These are phyloP conservation scores for Gaillardinia entomophila DNA, from an alignment of 805 yeast species.

Conservation along the genomic window DNA sequence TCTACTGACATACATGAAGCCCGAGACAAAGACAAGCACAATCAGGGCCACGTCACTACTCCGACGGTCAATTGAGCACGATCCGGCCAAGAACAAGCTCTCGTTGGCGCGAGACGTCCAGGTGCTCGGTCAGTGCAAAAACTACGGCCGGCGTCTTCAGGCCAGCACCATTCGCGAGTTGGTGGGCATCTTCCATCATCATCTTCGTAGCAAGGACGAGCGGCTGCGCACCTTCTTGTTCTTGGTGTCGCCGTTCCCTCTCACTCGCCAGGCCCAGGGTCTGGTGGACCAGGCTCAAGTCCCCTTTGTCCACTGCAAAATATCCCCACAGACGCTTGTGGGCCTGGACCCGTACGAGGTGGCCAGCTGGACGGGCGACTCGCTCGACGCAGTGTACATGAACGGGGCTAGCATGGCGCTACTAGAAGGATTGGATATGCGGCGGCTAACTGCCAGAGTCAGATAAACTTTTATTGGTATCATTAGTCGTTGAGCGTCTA, in stretches of 20 bases:
- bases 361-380: slow-evolving; percentile 35
- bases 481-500: not conserved
- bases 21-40: slow-evolving; percentile 3
- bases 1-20: slow-evolving; percentile 7
- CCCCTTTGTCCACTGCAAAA: slow-evolving; percentile 41
- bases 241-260: slow-evolving; percentile 41
- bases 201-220: slow-evolving; percentile 17
- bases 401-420: slow-evolving; percentile 31
- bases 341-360: slow-evolving; percentile 22
- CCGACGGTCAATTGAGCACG: slow-evolving; percentile 12
- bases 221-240: slow-evolving; percentile 26
- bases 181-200: slow-evolving; percentile 43
- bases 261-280: slow-evolving; percentile 42
- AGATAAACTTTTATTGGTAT: not conserved
- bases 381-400: slow-evolving; percentile 26
- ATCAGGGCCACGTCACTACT: slow-evolving; percentile 9
- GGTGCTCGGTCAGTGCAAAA: slow-evolving; percentile 53
- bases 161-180: slow-evolving; percentile 48
- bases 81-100: slow-evolving; percentile 2
- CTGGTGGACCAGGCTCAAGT: slow-evolving; percentile 40
- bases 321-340: slow-evolving; percentile 25
- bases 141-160: slow-evolving; percentile 37
- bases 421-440: slow-evolving; percentile 26
- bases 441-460: not conserved
- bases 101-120: slow-evolving; percentile 27